Percentiles rank a stretch among this genome's conserved stretches.
These are phyloP conservation scores for Apiospora kogelbergensis DNA, from an alignment of 2,329 filamentous ascomycete species.

Conservation along the genomic window DNA sequence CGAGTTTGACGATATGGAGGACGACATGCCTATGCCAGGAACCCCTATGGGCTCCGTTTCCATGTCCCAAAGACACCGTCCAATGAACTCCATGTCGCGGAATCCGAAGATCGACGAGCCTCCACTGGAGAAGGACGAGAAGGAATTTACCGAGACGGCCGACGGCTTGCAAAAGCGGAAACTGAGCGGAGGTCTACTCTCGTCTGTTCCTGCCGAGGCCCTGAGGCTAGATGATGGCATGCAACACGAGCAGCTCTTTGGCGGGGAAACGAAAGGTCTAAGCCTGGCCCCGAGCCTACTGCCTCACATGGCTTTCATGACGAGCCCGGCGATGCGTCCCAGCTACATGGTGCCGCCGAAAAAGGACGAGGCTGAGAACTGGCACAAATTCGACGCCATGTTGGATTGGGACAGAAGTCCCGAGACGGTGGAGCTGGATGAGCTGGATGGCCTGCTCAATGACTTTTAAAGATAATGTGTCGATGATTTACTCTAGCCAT, in stretches of 20 bases:
- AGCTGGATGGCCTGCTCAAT: slow-evolving; percentile 85
- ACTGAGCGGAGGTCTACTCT: slow-evolving; percentile 46
- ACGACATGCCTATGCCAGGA: slow-evolving; percentile 57
- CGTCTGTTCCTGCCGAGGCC: slow-evolving; percentile 35
- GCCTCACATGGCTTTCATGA: slow-evolving; percentile 44
- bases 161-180: slow-evolving; percentile 74
- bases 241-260: slow-evolving; percentile 55
- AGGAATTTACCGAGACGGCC: slow-evolving; percentile 94
- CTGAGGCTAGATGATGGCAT: slow-evolving; percentile 41
- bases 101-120: slow-evolving; percentile 77
- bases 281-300: slow-evolving; percentile 32
- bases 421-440: slow-evolving; percentile 88
- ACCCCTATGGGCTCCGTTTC: slow-evolving; percentile 62
- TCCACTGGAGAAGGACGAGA: slow-evolving; percentile 89
- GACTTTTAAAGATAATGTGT: slow-evolving; percentile 55
- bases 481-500: slow-evolving; percentile 2
- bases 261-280: slow-evolving; percentile 39
- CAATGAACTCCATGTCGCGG: slow-evolving; percentile 46
- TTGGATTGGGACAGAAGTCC: slow-evolving; percentile 70
- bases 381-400: slow-evolving; percentile 44
- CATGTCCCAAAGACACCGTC: slow-evolving; percentile 35
- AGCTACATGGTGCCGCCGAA: slow-evolving; percentile 42
- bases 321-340: slow-evolving; percentile 57
- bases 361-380: slow-evolving; percentile 43
- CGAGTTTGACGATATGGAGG: slow-evolving; percentile 75